Base-by-base conservation (phyloP, 805 yeast genomes). In the Kluyveromyces lactis region DNA sequence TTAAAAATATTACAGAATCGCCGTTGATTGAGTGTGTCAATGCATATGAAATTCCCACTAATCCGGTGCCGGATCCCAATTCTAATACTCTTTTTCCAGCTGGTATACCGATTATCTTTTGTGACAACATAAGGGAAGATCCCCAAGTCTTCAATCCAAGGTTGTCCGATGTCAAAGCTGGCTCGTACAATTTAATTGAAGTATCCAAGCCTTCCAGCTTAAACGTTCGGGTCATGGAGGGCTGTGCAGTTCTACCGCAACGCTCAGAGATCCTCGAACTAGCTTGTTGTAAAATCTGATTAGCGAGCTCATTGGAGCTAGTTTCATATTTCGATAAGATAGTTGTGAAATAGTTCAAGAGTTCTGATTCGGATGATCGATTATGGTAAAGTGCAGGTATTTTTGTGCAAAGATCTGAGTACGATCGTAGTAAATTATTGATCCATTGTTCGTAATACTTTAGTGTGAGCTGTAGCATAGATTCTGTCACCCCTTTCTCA, bases 131-230 rank as follows among this genome's bases (percentile, higher is more conserved):
- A 18, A 83, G 62, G 0, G 97, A 77, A 0, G 97, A 83, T 0
- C 97, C 98, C 98, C 98, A 90, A 0, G 98, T 90, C 46, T 90
- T 86, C 56, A 86, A 68, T 0, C 98, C 98, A 17, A 92, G 63
- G 45, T 81, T 83, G 59, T 92, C 98, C 28, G 77, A 74, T 0
- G 96, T 85, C 44, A 90, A 64, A 0, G 95, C 77, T 0, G 97
- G 97, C 53, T 90, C 98, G 42, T 70, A 69, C 21, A 90, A 59
- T 18, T 50, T 44, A 3, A 61, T 57, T 2, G 51, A 43, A 0
- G 48, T 49, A 0, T 49, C 44, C 18, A 72, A 52, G 4, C 62
- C 60, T 0, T 65, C 63, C 2, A 85, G 57, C 8, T 63, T 58
- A 24, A 90, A 77, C 31, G 66, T 69, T 34, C 97, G 65, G 2